Base-by-base conservation (phyloP, 2,329 filamentous ascomycete species). In the Pseudopyricularia javanii region DNA sequence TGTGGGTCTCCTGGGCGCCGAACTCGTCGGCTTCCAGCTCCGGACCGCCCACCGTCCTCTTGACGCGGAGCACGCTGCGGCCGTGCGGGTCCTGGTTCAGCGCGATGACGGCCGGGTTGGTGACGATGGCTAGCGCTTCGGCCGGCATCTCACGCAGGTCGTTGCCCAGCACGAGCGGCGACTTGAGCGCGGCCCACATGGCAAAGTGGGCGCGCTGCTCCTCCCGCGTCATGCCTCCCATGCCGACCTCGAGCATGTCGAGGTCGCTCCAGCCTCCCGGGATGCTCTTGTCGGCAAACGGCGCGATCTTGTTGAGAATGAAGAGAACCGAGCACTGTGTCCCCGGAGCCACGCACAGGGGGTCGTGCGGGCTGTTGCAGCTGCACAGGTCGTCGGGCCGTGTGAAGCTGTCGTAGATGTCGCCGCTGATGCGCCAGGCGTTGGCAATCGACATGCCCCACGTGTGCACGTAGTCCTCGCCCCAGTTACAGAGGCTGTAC, bases 31-130 rank as follows among this genome's bases (percentile, higher is more conserved):
- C 49, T 24, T 49, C 45, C 2, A 57, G 28, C 22, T 45, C 40
- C 15, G 43, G 50, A 11, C 54, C 52, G 24, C 55, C 48, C 20
- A 47, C 54, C 17, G 20, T 35, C 34, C 14, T 20, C 45, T 51
- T 22, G 28, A 55, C 51, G 2, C 54, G 53, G 8, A 45, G 40
- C 35, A 70, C 73, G 7, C 56, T 80, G 54, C 30, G 66, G 63
- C 70, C 66, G 7, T 59, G 56, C 0, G 64, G 61, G 54, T 72
- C 70, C 58, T 72, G 69, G 52, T 65, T 71, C 3, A 71, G 59
- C n/a, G 68, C 69, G 30, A 72, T 70, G 43, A 72, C 64, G n/a
- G 70, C 70, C 8, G 63, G 59, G 55, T 71, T 72, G 37, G 63
- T 65, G 14, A 72, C 60, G 28, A 71, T 71, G 2, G 64, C 59